Conservation (phyloP, 805 yeast species). For the Ogataea thermomethanolica region DNA sequence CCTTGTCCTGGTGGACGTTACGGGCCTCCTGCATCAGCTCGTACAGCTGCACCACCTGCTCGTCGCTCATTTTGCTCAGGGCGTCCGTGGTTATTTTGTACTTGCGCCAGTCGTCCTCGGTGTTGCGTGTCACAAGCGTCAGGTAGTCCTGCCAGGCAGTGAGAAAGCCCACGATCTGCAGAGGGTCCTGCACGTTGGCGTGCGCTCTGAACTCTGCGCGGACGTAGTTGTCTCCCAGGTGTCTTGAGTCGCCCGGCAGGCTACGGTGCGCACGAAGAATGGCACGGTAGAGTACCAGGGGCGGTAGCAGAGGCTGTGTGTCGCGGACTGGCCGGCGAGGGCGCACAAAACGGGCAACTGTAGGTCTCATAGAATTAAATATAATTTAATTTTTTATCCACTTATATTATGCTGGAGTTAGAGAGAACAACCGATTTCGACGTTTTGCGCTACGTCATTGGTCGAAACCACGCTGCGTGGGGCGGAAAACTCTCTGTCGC, state of each 20-base stretch:
- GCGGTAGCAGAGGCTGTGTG: constrained; percentile 64
- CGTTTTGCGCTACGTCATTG: constrained; percentile 22
- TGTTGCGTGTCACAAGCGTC: constrained; percentile 40
- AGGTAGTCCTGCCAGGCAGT: constrained; percentile 92
- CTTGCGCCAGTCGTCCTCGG: constrained; percentile 61
- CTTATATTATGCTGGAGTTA: constrained; percentile 10
- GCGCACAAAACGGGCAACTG: constrained; percentile 34
- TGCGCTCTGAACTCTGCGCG: constrained; percentile 88
- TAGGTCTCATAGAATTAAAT: constrained; percentile 18
- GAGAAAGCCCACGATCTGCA: constrained; percentile 89
- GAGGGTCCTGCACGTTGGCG: constrained; percentile 76
- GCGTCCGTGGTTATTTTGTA: constrained; percentile 59
- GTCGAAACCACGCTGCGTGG: constrained; percentile 26
- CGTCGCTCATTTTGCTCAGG: constrained; percentile 82
- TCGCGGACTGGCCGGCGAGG: constrained; percentile 27
- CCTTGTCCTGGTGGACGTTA: constrained; percentile 20
- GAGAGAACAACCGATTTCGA: constrained; percentile 19
- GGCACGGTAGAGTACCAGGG: constrained; percentile 72
- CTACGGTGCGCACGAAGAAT: constrained; percentile 75
- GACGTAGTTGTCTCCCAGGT: constrained; percentile 87
- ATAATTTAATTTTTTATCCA: background rate
- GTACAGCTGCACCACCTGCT: constrained; percentile 79
- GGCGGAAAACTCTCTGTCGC: constrained; percentile 21
- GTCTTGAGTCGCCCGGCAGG: constrained; percentile 65
- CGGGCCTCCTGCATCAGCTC: constrained; percentile 74